phyloP scores from a whole-genome alignment of 305 asterid species.

The Withania somnifera region DNA sequence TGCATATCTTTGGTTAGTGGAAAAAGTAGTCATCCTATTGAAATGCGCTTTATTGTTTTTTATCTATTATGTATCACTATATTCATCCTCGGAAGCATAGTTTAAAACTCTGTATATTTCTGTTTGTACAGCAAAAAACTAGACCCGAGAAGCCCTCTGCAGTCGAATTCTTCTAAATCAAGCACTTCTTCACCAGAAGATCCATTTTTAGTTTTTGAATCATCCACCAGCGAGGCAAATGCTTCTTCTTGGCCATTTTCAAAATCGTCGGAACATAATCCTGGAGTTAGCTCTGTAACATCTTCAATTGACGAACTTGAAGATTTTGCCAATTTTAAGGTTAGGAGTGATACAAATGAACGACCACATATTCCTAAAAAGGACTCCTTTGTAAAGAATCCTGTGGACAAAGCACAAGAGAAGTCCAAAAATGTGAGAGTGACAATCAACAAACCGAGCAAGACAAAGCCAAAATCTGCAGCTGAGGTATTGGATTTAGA shows the following conservation, averaged over 20 bases:
- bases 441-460: constrained; percentile 3
- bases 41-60: neutral
- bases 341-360: neutral
- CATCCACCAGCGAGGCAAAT: constrained; percentile 26
- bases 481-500: constrained; percentile 36
- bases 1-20: neutral
- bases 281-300: constrained; percentile 23
- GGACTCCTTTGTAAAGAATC: neutral
- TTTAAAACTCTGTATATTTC: neutral
- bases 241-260: constrained; percentile 41
- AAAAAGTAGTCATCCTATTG: neutral
- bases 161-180: constrained; percentile 31
- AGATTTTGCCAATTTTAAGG: constrained; percentile 38
- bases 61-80: neutral
- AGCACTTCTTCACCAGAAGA: constrained; percentile 37
- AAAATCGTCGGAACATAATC: constrained; percentile 20
- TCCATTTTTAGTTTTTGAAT: constrained; percentile 48
- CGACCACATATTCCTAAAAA: constrained; percentile 8
- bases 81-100: neutral
- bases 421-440: neutral
- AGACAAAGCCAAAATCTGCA: constrained; percentile 24
- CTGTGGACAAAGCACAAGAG: neutral
- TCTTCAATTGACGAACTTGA: constrained; percentile 54
- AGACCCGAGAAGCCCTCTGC: constrained; percentile 18
- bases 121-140: constrained; percentile 28